Percentiles rank a stretch among this genome's conserved stretches.
phyloP scores from a whole-genome alignment of 1,284 basidiomycete genomes.

The Testicularia cyperi region DNA sequence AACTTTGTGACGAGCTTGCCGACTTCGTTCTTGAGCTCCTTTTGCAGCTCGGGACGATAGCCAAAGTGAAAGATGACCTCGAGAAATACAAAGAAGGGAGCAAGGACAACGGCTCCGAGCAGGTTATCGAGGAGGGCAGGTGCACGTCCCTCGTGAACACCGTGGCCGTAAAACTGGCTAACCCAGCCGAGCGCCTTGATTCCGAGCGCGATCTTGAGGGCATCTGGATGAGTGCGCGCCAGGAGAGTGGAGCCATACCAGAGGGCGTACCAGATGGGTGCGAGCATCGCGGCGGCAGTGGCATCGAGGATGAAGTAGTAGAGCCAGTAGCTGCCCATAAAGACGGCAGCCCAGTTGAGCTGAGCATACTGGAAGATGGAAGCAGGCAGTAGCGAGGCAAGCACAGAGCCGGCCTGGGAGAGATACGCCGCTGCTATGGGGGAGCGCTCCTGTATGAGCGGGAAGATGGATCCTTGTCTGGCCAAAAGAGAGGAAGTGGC shows the following conservation, averaged over 20 bases:
- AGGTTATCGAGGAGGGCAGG: conserved; percentile 51
- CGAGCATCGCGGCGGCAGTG: conserved; percentile 31
- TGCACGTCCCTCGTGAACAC: conserved; percentile 48
- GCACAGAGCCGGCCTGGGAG: conserved; percentile 14
- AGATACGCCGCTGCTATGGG: conserved; percentile 27
- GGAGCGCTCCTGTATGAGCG: conserved; percentile 16
- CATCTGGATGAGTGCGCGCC: conserved; percentile 19
- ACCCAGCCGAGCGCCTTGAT: conserved; percentile 44
- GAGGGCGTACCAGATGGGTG: conserved; percentile 38
- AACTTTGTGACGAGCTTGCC: conserved; percentile 34
- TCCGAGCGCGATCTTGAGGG: conserved; percentile 16
- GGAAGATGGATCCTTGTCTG: conserved; percentile 31
- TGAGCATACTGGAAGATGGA: conserved; percentile 19
- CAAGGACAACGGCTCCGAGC: conserved; percentile 47
- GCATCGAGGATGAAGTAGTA: conserved; percentile 48
- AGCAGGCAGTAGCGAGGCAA: conserved; percentile 14
- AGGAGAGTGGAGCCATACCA: conserved; percentile 24
- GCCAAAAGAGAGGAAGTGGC: conserved; percentile 19
- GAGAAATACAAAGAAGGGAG: conserved; percentile 52
- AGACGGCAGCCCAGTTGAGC: conserved; percentile 27
- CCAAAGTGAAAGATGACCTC: conserved; percentile 52
- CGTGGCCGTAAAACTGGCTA: conserved; percentile 52
- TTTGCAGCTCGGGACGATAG: conserved; percentile 47
- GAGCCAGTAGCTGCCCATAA: conserved; percentile 40
- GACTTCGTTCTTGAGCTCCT: conserved; percentile 49